Base-by-base conservation (phyloP, 768 basidiomycete genomes). In the Hirschioporus abietinus region DNA sequence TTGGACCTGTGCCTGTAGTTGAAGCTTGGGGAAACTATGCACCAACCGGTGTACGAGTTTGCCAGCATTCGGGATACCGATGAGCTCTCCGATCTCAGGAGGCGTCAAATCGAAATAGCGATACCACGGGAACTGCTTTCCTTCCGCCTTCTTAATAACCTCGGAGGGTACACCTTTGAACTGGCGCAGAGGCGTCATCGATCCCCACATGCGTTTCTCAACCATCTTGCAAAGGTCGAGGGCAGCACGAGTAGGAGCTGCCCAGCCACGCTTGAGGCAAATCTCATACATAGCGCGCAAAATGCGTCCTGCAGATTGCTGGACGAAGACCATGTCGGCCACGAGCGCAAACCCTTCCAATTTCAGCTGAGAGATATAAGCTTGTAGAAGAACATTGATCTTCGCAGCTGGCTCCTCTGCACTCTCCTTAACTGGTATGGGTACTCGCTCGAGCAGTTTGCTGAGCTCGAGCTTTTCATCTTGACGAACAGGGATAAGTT, bases 121-220 rank as follows among this genome's bases (percentile, higher is more conserved):
- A 74, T 97, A 92, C 95, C 95, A 97, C 0, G 95, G 95, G 82
- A 99, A 99, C 84, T 99, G 96, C 76, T 99, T 99, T 18, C 93
- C 90, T 76, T 99, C 96, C 0, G 96, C 95, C 73, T 96, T 95
- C 27, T 92, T 80, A 62, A 96, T 80, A 35, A 96, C 88, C 61
- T 96, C 93, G 23, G 83, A 75, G 0, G 95, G 96, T 0, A 96
- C 89, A 70, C 91, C 90, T 75, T 90, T 94, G 83, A 99, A 99
- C 75, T 99, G 97, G 42, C 97, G 86, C 42, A 99, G 83, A 8
- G 96, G 96, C 0, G 96, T 95, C 96, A 99, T 99, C 0, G 95
- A 95, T 35, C 89, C 88, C 96, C 96, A 99, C 93, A 94, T 92
- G 65, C 89, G 79, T 71, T 89, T 87, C 73, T 94, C 93, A 0